Evolutionary conservation across 805 yeast genomes (phyloP), one percentile per base, ranked within the genome.

Genomic region (Cyberlindnera subsufficiens): DNA sequence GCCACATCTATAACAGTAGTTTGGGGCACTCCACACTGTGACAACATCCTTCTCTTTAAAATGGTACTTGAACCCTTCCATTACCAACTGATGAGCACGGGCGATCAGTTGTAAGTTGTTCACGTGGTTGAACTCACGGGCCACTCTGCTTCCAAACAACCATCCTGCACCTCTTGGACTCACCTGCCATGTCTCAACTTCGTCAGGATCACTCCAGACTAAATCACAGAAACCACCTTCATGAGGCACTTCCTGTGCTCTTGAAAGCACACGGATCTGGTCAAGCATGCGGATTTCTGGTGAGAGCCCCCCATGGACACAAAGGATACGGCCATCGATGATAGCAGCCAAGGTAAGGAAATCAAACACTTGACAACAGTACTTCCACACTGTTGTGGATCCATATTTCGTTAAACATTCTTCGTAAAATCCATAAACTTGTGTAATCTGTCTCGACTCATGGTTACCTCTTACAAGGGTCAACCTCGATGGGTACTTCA

Each of bases 151-250:
- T 19, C 99, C 99, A 63, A 91, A 91, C 41, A 91, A 68, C 98
- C 98, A 91, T 11, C 99, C 99, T 0, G 99, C 99, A 48, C 99
- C 99, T 59, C 99, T 77, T 29, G 97, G 96, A 22, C 95, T 83
- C 17, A 93, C 96, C 18, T 96, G 96, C 99, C 99, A 91, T 11
- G 96, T 87, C 55, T 88, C 96, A 35, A 90, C 96, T 57, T 90
- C 90, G 62, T 91, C 98, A 2, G 99, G 99, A 60, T 91, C 99
- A 17, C 95, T 83, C 99, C 99, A 91, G 32, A 91, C 90, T 56
- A 91, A 75, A 64, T 91, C 99, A 60, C 97, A 93, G 64, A 91
- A 91, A 3, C 97, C 98, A 54, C 99, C 99, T 67, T 91, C 99
- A 63, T 93, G 98, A 3, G 99, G 99, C 38, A 91, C 96, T 66